Evolutionary conservation across 768 basidiomycete species (phyloP).

Genomic region (Suillus alpinus): DNA sequence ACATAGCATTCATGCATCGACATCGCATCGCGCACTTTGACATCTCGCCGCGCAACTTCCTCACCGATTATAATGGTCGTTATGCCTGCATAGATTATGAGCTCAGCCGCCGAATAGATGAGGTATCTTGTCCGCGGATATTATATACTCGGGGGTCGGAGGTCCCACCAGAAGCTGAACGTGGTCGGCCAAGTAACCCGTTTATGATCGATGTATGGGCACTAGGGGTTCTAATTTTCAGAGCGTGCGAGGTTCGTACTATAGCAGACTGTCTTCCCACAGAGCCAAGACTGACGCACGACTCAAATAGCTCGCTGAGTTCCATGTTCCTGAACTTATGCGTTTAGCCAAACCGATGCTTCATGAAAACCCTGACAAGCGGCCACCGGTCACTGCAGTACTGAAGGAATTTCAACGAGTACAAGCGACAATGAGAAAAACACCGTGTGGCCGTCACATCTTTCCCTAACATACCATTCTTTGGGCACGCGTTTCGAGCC

Average conservation of each 20-base stretch:
- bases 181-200: conserved; percentile 47
- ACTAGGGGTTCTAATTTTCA: conserved; percentile 59
- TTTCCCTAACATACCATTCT: neutral
- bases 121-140: conserved; percentile 34
- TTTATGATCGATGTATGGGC: conserved; percentile 79
- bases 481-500: neutral
- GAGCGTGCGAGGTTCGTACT: conserved; percentile 57
- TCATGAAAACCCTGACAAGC: conserved; percentile 43
- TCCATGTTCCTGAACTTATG: conserved; percentile 58
- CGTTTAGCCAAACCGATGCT: conserved; percentile 59
- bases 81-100: conserved; percentile 80
- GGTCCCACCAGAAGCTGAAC: conserved; percentile 66
- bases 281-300: conserved; percentile 8
- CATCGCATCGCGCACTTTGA: conserved; percentile 68
- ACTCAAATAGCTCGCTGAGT: conserved; percentile 44
- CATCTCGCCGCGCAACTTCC: conserved; percentile 65
- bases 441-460: conserved; percentile 23
- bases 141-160: conserved; percentile 56
- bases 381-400: conserved; percentile 50
- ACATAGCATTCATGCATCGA: conserved; percentile 67
- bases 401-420: conserved; percentile 52
- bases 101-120: conserved; percentile 54
- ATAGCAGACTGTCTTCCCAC: neutral
- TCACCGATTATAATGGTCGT: conserved; percentile 60
- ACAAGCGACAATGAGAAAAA: conserved; percentile 39